A percentile compares a stretch with the other conserved stretches of the same genome.
Conservation (phyloP, 2,329 filamentous ascomycete genomes). For the Colletotrichum aenigma region DNA sequence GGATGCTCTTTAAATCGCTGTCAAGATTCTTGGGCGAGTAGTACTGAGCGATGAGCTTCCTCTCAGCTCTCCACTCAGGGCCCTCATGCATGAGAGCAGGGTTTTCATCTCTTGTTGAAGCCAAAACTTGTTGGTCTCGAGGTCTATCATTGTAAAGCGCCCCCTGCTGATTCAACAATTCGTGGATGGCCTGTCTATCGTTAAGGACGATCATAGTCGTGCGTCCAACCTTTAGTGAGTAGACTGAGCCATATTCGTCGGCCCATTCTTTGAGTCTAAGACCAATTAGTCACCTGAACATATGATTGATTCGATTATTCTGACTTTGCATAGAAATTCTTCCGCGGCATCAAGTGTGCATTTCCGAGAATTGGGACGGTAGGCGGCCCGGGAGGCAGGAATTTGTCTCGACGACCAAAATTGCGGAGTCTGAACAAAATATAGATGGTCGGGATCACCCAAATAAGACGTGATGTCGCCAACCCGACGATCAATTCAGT, state of each 20-base stretch:
- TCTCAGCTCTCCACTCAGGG: conserved; percentile 45
- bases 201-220: conserved; percentile 45
- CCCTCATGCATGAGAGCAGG: conserved; percentile 46
- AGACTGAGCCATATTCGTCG: conserved; percentile 45
- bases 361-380: conserved; percentile 47
- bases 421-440: not conserved
- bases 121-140: not conserved
- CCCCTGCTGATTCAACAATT: conserved; percentile 49
- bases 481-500: not conserved
- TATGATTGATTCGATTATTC: not conserved
- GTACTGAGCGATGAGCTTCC: conserved; percentile 49
- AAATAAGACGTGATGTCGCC: not conserved
- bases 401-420: conserved; percentile 2
- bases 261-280: conserved; percentile 47
- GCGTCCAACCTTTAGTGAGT: conserved; percentile 44
- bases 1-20: conserved; percentile 42
- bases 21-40: conserved; percentile 49
- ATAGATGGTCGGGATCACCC: not conserved
- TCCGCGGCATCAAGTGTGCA: conserved; percentile 27
- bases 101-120: not conserved
- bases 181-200: conserved; percentile 40
- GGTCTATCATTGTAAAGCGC: conserved; percentile 47
- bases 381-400: conserved; percentile 33
- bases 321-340: conserved; percentile 9
- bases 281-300: not conserved